Conservation (phyloP, 768 basidiomycete species). For the Asterophora parasitica region DNA sequence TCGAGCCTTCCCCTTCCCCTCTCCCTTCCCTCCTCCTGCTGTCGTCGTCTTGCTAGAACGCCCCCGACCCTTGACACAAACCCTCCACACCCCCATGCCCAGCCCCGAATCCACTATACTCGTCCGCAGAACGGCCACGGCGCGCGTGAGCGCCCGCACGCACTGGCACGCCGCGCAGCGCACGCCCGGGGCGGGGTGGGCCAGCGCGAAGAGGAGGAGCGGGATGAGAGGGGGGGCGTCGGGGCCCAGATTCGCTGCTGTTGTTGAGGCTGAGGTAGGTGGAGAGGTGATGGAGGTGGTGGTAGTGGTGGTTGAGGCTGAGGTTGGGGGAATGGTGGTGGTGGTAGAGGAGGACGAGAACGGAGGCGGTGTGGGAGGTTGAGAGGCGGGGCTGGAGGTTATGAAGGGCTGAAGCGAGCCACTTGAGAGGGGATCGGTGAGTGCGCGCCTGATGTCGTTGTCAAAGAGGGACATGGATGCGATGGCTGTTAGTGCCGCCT, state of each 20-base stretch:
- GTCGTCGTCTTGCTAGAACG: constrained; percentile 23
- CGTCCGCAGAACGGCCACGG: constrained; percentile 76
- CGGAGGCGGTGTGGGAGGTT: constrained; percentile 20
- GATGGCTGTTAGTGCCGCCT: constrained; percentile 73
- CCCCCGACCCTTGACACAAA: constrained; percentile 28
- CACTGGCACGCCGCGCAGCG: constrained; percentile 87
- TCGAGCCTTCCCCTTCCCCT: not conserved
- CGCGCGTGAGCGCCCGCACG: constrained; percentile 73
- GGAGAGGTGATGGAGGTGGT: constrained; percentile 34
- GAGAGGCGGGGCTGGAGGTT: constrained; percentile 46
- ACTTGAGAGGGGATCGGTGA: constrained; percentile 25
- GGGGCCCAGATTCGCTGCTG: not conserved
- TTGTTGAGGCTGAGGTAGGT: no score
- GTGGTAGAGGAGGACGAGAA: constrained; percentile 33
- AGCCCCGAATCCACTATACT: constrained; percentile 81
- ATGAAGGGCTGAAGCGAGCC: not conserved
- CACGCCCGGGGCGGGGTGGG: constrained; percentile 65
- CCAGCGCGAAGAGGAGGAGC: constrained; percentile 47
- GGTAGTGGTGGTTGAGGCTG: constrained; percentile 20
- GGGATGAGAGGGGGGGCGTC: constrained; percentile 43
- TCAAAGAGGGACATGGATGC: constrained; percentile 70
- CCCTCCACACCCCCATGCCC: constrained; percentile 62
- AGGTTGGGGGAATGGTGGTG: constrained; percentile 42
- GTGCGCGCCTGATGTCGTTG: constrained; percentile 63
- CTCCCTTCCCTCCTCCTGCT: not conserved